Evolutionary conservation across 768 basidiomycete genomes (phyloP).

Genomic region (Harrya chromipes): DNA sequence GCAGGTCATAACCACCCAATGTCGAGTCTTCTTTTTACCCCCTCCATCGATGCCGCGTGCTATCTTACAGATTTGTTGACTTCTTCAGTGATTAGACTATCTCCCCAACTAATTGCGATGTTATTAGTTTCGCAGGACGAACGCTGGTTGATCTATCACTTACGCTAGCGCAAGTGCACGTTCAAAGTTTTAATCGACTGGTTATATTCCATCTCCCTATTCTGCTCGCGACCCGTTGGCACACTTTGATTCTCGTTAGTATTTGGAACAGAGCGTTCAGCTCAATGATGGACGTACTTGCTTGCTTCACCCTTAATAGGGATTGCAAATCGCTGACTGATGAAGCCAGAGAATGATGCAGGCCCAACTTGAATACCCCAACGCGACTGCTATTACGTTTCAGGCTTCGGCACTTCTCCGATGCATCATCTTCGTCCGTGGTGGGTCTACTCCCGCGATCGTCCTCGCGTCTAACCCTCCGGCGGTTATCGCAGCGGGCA

Average conservation of each 20-base stretch:
- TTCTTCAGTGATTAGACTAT: background rate
- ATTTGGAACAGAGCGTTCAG: background rate
- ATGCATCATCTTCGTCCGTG: background rate
- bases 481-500: background rate
- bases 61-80: background rate
- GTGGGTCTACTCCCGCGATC: background rate
- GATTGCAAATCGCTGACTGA: background rate
- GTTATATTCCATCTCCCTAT: background rate
- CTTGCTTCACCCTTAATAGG: background rate
- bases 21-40: background rate
- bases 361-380: too few species aligned
- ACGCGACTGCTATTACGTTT: too few species aligned
- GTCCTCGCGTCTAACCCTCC: background rate
- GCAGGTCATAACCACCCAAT: constrained; percentile 1
- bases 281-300: background rate
- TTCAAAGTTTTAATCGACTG: too few species aligned
- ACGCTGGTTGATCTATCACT: background rate
- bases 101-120: background rate
- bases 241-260: background rate
- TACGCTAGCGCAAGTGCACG: background rate
- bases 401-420: too few species aligned
- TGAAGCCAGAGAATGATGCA: background rate
- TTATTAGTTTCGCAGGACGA: background rate
- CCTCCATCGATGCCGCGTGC: constrained; percentile 3
- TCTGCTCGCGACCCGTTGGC: background rate